These are phyloP conservation scores for Dipodascus albidus DNA, from an alignment of 805 yeast genomes.

Conservation along the genomic window DNA sequence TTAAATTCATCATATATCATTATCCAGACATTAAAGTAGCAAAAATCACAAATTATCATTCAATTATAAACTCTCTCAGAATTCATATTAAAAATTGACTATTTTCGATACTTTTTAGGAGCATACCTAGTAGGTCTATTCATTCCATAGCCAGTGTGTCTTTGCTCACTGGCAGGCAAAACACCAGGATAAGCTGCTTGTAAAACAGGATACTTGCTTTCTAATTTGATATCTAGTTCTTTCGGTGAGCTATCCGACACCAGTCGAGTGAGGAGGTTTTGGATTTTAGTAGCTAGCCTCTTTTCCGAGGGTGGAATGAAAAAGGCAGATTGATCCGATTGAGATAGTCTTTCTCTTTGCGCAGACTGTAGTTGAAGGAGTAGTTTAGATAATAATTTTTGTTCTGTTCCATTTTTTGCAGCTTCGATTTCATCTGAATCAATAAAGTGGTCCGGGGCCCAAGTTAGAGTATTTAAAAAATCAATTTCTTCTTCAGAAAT, in stretches of 20 bases:
- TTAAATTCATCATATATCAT: no score
- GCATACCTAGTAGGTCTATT: background rate
- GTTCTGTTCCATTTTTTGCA: constrained; percentile 31
- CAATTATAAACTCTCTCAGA: background rate
- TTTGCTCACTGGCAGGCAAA: constrained; percentile 39
- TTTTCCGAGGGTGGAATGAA: constrained; percentile 23
- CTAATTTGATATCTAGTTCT: constrained; percentile 14
- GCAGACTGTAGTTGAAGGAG: constrained; percentile 38
- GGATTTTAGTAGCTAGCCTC: constrained; percentile 23
- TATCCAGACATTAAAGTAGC: no score
- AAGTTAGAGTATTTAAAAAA: constrained; percentile 30
- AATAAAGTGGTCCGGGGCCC: constrained; percentile 39
- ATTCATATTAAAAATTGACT: background rate
- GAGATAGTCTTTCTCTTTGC: constrained; percentile 35
- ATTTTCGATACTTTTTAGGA: background rate
- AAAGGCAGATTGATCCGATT: constrained; percentile 15
- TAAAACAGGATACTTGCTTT: constrained; percentile 49
- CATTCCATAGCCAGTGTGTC: constrained; percentile 4
- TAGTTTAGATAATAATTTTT: constrained; percentile 32
- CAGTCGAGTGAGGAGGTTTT: constrained; percentile 33
- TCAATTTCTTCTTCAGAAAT: constrained; percentile 7
- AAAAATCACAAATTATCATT: no score
- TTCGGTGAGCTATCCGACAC: constrained; percentile 23
- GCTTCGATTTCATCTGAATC: constrained; percentile 44
- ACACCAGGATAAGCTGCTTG: constrained; percentile 68